Evolutionary conservation across 2,329 filamentous ascomycete species (phyloP), one percentile per base, ranked within the genome.

Genomic region (Capronia americana): DNA sequence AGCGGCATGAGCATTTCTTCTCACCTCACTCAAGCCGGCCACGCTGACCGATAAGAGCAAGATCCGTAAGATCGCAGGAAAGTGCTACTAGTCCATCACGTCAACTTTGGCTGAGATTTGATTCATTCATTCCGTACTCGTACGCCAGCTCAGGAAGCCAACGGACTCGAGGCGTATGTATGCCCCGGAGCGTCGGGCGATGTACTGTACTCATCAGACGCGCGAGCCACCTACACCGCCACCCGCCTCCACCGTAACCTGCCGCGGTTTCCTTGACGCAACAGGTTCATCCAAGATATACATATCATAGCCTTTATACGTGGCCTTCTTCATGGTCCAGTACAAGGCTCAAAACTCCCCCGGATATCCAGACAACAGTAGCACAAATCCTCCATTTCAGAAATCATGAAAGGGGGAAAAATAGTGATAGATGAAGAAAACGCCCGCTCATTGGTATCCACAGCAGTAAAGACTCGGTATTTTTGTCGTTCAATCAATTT

Each of bases 401-500:
- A 44, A 7, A 20, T n/a, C 38, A 44, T 41, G 34, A 41, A 14
- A 41, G 32, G 32, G 10, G 10, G 10, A 7, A 14, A 17, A 17
- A 17, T 17, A 17, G 17, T 11, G 12, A 44, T 44, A 20, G n/a
- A 26, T 26, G 6, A 48, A 24, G 24, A 28, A 26, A 51, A 51
- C 48, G 48, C 48, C 48, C 48, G 48, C 48, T 51, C 23, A 44
- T 26, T 51, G 46, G 23, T 53, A 32, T 57, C 38, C 44, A 34
- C 30, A 53, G 26, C 17, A 38, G 24, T 61, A 50, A 59, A 41
- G n/a, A 62, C 20, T 20, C 26, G 17, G 17, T 57, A 57, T 24
- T 44, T 57, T 48, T 54, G n/a, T 24, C 58, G 30, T 54, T 64
- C 44, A 70, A 48, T 70, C 69, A 59, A 71, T 71, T 50, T 71